These are phyloP conservation scores for Aspergillus oerlinghausenensis DNA, from an alignment of 2,329 filamentous ascomycete genomes.

Conservation along the genomic window DNA sequence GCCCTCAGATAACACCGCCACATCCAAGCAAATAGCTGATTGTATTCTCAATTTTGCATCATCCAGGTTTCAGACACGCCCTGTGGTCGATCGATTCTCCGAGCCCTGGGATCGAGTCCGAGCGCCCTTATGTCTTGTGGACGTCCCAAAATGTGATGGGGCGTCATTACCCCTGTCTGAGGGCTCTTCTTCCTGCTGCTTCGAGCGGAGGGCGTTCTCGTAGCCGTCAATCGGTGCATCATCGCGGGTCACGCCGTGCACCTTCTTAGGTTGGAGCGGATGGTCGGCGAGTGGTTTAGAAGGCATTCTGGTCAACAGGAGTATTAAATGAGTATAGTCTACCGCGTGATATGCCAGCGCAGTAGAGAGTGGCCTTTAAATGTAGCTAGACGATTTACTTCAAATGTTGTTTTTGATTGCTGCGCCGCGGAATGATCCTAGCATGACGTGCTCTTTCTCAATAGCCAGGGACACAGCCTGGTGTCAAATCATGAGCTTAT, in stretches of 20 bases:
- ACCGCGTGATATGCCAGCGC: not conserved
- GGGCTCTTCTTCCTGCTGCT: not conserved
- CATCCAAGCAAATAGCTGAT: not conserved
- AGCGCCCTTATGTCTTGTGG: not conserved
- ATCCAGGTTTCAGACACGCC: not conserved
- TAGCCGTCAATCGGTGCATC: slow-evolving; percentile 1
- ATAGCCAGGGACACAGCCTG: not conserved
- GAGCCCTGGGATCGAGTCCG: not conserved
- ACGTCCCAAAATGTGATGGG: not conserved
- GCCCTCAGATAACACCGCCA: not conserved
- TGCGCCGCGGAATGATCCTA: not conserved
- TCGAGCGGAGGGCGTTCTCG: not conserved
- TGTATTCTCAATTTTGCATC: not conserved
- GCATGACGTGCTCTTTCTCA: not conserved
- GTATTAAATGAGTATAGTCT: not conserved
- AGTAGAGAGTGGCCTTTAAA: not conserved
- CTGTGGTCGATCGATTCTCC: not conserved
- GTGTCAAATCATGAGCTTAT: not conserved
- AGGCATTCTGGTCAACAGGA: not conserved
- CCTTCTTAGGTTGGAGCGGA: not conserved
- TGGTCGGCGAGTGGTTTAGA: not conserved
- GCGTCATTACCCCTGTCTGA: not conserved
- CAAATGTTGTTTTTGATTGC: not conserved
- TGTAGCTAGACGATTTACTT: not conserved
- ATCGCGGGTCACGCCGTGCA: not conserved